Evolutionary conservation across 352 stramenopile genomes (phyloP), one percentile per base, ranked within the genome.

Genomic region (Globisporangium mamillatum): DNA sequence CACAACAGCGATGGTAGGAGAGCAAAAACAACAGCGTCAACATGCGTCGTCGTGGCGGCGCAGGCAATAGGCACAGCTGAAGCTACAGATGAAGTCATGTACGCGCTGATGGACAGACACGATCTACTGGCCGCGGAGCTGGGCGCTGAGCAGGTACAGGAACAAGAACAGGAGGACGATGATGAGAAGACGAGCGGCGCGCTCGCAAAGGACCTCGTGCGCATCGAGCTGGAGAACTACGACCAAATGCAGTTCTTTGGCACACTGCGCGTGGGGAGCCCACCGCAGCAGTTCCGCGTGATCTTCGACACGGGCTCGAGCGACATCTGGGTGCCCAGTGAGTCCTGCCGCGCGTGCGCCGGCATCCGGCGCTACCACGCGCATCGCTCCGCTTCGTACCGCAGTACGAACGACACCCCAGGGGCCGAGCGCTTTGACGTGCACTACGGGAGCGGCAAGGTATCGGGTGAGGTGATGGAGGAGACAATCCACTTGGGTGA

Each of bases 251-350:
- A 85, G 62, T 81, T 83, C 61, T 78, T 74, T 63, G 75, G 70
- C 18, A 74, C 64, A 8, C 58, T 85, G 41, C 41, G 64, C 52
- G 63, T 85, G 10, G 77, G 77, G 20, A 64, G 22, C 0, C 74
- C 74, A 16, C 63, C 61, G 5, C 75, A 81, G 62, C 50, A 64
- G 9, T 81, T 85, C 68, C 64, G 66, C 52, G 75, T 85, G 14
- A 78, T 85, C 59, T 82, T 85, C 48, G 77, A 85, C 67, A 85
- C 77, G 18, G 77, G 77, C 29, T 82, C 75, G 25, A 80, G 76
- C 56, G 76, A 83, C 24, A 52, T 79, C 1, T 83, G 76, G 76
- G 66, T 83, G 32, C 71, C 76, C 36, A 70, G 68, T n/a, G 65
- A 55, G 5, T 50, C 60, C 10, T 83, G 76, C 32, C 46, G 22